Base-by-base conservation (phyloP, 257 asterid species). In the Datura wrightii region DNA sequence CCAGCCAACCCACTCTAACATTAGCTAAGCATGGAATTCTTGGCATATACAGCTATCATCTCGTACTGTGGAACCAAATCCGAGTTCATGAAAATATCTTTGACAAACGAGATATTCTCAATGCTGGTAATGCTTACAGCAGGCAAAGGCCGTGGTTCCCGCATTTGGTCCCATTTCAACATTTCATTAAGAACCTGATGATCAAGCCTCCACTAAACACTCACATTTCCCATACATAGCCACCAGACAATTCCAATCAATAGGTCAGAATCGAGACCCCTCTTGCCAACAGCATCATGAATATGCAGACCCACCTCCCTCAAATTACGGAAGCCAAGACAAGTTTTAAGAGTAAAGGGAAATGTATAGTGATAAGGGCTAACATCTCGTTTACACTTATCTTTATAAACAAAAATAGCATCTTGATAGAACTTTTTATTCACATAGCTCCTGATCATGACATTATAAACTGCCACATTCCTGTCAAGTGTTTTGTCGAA, bases 141-240 rank as follows among this genome's bases (percentile, higher is more conserved):
- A 34, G 42, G 96, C 98, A 90, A 69, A 94, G 93, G 92, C 98
- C 91, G 50, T 39, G 97, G 97, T 93, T 82, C 97, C 97, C 2
- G 93, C 89, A 87, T 95, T 88, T 52, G 95, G 85, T 95, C 98
- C 87, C 86, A 89, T 36, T 42, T 36, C 7, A 92, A 89, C 93
- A 95, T 91, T 82, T 87, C 93, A 79, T 94, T 91, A 81, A 94
- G 91, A 60, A 93, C 94, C 63, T 59, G 84, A 24, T 94, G 90
- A 39, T 39, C 42, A 2, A n/a, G 97, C 95, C 54, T 87, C 92
- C 72, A 37, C 88, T 88, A 95, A 86, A 71, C 85, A 83, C 46
- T 95, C 93, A 83, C 97, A 95, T 87, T 95, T 95, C 63, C 98
- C 98, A 46, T 94, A 94, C 99, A 94, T 92, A 14, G 97, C 90